phyloP scores from a whole-genome alignment of 768 basidiomycete genomes.

The Leccinellum rugosiceps region DNA sequence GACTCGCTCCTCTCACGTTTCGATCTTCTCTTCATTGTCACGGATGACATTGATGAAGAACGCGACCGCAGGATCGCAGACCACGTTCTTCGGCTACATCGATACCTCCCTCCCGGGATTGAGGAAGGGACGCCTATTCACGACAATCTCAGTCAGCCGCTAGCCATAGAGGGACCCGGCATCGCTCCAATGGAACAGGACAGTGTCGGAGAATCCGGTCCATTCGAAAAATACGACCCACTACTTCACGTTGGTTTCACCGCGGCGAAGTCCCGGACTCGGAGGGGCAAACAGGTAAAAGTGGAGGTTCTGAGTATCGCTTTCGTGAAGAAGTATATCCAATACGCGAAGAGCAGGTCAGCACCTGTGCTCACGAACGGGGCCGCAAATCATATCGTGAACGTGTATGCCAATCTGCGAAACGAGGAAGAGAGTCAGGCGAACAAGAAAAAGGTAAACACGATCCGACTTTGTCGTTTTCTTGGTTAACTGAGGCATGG shows the following conservation, averaged over 20 bases:
- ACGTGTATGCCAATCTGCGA: conserved; percentile 85
- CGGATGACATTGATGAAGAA: conserved; percentile 95
- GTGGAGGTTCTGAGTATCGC: conserved; percentile 87
- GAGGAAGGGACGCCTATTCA: conserved; percentile 93
- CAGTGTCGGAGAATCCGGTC: conserved; percentile 46
- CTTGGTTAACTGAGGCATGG: conserved; percentile 12
- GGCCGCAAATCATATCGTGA: conserved; percentile 91
- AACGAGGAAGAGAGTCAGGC: conserved; percentile 85
- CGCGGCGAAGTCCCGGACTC: conserved; percentile 45
- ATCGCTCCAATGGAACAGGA: conserved; percentile 38
- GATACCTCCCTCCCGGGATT: conserved; percentile 92
- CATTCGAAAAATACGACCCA: conserved; percentile 96
- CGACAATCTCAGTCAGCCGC: conserved; percentile 84
- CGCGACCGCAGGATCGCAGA: conserved; percentile 94
- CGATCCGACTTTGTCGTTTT: background rate
- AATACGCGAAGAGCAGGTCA: conserved; percentile 90
- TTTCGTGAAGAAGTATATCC: conserved; percentile 98
- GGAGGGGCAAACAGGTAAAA: conserved; percentile 57
- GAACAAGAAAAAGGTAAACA: conserved; percentile 76
- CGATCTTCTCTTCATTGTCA: conserved; percentile 96
- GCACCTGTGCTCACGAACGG: conserved; percentile 87
- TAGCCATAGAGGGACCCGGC: conserved; percentile 79
- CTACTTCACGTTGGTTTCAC: conserved; percentile 84
- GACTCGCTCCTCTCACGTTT: conserved; percentile 98
- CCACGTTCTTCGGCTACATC: conserved; percentile 95